Percentiles rank a stretch among this genome's conserved stretches.
These are phyloP conservation scores for Sechiopsis laciniata DNA, from an alignment of 306 rosid genomes.

Conservation along the genomic window DNA sequence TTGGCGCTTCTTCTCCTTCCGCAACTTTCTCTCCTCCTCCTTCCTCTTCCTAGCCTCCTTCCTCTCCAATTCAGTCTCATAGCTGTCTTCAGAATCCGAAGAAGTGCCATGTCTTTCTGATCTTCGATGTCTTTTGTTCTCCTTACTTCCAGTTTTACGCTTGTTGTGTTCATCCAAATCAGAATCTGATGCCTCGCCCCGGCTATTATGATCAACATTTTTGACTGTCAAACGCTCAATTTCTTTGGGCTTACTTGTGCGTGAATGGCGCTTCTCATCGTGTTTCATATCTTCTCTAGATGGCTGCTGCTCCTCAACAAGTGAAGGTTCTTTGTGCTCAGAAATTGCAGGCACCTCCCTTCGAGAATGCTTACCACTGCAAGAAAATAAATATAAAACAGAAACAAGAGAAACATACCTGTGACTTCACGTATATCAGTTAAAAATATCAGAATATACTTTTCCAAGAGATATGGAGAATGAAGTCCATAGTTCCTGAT, in stretches of 20 bases:
- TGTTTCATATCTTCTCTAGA: constrained; percentile 33
- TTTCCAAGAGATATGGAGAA: background rate
- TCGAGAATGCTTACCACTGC: constrained; percentile 24
- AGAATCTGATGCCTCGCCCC: constrained; percentile 41
- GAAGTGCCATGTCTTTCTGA: constrained; percentile 53
- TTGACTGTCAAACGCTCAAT: constrained; percentile 30
- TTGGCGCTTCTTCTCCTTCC: constrained; percentile 82
- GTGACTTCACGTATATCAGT: background rate
- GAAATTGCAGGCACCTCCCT: constrained; percentile 10
- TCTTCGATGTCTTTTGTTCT: constrained; percentile 63
- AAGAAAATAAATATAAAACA: constrained; percentile 1
- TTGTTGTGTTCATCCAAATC: constrained; percentile 59
- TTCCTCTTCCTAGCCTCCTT: constrained; percentile 73
- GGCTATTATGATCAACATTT: constrained; percentile 36
- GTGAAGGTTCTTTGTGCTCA: constrained; percentile 24
- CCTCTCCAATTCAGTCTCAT: constrained; percentile 63
- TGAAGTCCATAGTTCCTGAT: constrained; percentile 30
- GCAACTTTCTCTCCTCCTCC: constrained; percentile 70
- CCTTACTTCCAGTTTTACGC: constrained; percentile 47
- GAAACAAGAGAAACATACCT: background rate
- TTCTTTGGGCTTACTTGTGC: constrained; percentile 37
- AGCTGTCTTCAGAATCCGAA: constrained; percentile 61
- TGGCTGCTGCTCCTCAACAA: too few relatives aligned
- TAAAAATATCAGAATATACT: background rate
- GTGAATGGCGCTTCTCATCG: constrained; percentile 41